These are phyloP conservation scores for Aspergillus sp. DNA, from an alignment of 2,329 filamentous ascomycete genomes.

Conservation along the genomic window DNA sequence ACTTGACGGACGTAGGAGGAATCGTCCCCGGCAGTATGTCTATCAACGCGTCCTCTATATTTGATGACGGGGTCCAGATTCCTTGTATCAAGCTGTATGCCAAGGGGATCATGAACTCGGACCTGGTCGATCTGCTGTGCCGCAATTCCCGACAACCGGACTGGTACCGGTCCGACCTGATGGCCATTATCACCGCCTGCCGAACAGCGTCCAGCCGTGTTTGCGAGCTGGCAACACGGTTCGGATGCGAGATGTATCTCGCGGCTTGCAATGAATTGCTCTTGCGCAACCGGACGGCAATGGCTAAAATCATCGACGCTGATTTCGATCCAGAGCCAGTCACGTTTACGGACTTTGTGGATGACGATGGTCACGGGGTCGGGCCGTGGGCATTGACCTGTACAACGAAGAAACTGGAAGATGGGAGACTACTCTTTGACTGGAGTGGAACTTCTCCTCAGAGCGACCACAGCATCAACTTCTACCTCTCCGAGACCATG, in stretches of 20 bases:
- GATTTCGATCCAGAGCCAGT: constrained; percentile 41
- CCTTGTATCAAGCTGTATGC: constrained; percentile 49
- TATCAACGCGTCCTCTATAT: constrained; percentile 48
- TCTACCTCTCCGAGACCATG: constrained; percentile 49
- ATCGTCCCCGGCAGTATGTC: constrained; percentile 52
- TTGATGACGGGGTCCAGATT: constrained; percentile 51
- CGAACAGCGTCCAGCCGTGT: constrained; percentile 45
- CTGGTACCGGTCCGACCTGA: constrained; percentile 50
- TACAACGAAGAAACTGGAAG: constrained; percentile 42
- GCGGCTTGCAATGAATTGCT: constrained; percentile 47
- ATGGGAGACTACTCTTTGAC: constrained; percentile 45
- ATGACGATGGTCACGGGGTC: constrained; percentile 47
- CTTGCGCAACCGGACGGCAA: constrained; percentile 42
- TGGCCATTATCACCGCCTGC: constrained; percentile 48
- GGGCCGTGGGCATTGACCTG: constrained; percentile 49
- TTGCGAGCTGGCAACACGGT: constrained; percentile 45
- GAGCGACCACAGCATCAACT: constrained; percentile 48
- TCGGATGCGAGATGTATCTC: constrained; percentile 45
- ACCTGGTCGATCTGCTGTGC: constrained; percentile 46
- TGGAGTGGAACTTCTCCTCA: constrained; percentile 50
- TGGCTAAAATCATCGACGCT: constrained; percentile 47
- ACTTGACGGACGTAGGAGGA: constrained; percentile 46
- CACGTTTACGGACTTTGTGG: constrained; percentile 50
- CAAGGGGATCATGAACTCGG: constrained; percentile 43
- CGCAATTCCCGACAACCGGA: constrained; percentile 49